Percentiles rank a stretch among this genome's conserved stretches.
Conservation (phyloP, 2,329 filamentous ascomycete species). For the Atkinsonella hypoxylon region DNA sequence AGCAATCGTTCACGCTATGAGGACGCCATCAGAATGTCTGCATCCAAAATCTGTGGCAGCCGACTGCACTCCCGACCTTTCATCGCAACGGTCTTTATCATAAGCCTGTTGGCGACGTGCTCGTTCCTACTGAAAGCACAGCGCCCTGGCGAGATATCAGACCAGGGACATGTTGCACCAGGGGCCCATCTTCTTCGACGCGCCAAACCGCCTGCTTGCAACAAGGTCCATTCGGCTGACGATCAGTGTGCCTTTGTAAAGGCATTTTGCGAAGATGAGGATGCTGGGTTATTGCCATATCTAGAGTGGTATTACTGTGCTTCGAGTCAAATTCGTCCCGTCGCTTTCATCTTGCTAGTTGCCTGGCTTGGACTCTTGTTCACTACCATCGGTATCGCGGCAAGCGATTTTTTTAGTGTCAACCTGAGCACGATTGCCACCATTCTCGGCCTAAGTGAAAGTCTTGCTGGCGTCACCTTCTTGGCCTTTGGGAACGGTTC, state of each 20-base stretch:
- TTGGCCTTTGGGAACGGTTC: slow-evolving; percentile 96
- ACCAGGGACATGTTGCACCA: not conserved
- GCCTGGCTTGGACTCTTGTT: slow-evolving; percentile 84
- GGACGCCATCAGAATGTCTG: slow-evolving; percentile 9
- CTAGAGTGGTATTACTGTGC: slow-evolving; percentile 83
- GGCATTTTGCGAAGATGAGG: slow-evolving; percentile 73
- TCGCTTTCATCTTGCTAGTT: slow-evolving; percentile 70
- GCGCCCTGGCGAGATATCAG: slow-evolving; percentile 3
- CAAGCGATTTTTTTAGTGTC: slow-evolving; percentile 96
- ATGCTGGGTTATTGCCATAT: slow-evolving; percentile 83
- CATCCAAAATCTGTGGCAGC: slow-evolving; percentile 17
- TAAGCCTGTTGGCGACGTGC: slow-evolving; percentile 33
- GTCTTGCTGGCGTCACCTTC: slow-evolving; percentile 90
- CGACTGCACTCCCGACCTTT: slow-evolving; percentile 36
- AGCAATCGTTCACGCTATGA: slow-evolving; percentile 7
- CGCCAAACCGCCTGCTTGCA: slow-evolving; percentile 46
- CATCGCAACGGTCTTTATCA: slow-evolving; percentile 32
- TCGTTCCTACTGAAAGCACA: slow-evolving; percentile 23
- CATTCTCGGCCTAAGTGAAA: slow-evolving; percentile 87
- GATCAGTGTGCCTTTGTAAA: slow-evolving; percentile 84
- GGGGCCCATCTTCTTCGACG: slow-evolving; percentile 12
- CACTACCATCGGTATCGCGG: slow-evolving; percentile 92
- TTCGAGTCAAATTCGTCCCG: slow-evolving; percentile 51
- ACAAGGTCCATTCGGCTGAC: slow-evolving; percentile 59
- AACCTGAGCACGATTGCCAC: slow-evolving; percentile 88